Evolutionary conservation across 768 basidiomycete genomes (phyloP).

Genomic region (Mrakia hoshinonis): DNA sequence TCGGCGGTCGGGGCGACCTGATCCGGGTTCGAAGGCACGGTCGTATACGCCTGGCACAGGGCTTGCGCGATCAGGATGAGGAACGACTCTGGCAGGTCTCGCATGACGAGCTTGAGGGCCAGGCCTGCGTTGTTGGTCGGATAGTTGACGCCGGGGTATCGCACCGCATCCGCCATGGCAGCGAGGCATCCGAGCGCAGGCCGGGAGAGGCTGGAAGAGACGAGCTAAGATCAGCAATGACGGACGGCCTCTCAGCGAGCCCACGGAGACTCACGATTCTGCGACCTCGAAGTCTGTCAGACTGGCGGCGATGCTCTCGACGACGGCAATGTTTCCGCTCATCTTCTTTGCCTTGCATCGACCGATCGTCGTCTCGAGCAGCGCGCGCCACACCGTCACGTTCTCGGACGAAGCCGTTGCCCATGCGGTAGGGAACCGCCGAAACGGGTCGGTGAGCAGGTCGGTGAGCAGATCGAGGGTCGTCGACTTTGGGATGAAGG

Average conservation of each 20-base stretch:
- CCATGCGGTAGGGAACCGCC: conserved; percentile 21
- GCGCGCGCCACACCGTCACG: conserved; percentile 8
- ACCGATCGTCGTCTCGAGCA: conserved; percentile 23
- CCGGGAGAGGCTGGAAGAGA: conserved; percentile 6
- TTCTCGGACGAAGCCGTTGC: conserved; percentile 2
- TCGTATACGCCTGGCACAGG: conserved; percentile 19
- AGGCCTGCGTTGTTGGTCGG: conserved; percentile 24
- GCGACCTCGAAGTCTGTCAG: conserved; percentile 25
- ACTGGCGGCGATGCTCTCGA: conserved; percentile 24
- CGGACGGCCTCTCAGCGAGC: too few relatives aligned
- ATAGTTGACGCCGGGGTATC: conserved; percentile 10
- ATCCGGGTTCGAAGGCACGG: background rate
- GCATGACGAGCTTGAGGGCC: conserved; percentile 22
- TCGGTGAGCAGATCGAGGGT: conserved; percentile 23
- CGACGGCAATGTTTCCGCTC: conserved; percentile 25
- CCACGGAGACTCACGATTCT: background rate
- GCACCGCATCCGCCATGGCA: conserved; percentile 11
- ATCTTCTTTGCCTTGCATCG: conserved; percentile 22
- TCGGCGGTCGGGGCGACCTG: background rate
- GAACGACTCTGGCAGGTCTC: conserved; percentile 23
- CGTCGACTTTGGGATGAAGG: conserved; percentile 8
- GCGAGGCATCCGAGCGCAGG: conserved; percentile 14
- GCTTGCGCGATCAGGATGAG: conserved; percentile 14
- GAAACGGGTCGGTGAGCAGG: conserved; percentile 28
- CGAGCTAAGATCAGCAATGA: background rate